phyloP scores from a whole-genome alignment of 768 basidiomycete species.

The Lyophyllum semitale region DNA sequence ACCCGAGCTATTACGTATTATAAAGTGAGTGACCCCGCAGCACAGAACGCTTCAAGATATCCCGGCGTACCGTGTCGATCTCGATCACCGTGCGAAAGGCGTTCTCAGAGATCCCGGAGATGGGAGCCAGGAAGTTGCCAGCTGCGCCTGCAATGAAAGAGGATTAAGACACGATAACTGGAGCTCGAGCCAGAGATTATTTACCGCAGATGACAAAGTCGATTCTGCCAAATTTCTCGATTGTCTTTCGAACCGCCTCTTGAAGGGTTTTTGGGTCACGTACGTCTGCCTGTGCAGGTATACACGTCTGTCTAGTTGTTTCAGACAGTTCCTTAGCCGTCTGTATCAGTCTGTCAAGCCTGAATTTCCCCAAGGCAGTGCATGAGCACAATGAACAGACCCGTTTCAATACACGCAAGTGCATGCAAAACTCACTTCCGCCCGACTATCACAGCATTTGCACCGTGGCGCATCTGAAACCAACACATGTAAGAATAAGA shows the following conservation, averaged over 20 bases:
- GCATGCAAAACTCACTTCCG: conserved; percentile 62
- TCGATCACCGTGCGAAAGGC: conserved; percentile 92
- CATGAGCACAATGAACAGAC: neutral
- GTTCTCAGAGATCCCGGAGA: conserved; percentile 81
- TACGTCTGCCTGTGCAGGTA: conserved; percentile 82
- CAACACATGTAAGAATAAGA: neutral
- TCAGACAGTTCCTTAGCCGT: conserved; percentile 72
- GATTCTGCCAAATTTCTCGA: conserved; percentile 80
- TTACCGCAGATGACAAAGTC: conserved; percentile 95
- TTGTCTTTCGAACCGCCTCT: conserved; percentile 73
- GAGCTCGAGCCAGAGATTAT: conserved; percentile 16
- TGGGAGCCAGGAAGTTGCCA: conserved; percentile 93
- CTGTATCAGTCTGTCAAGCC: conserved; percentile 69
- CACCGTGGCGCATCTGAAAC: conserved; percentile 79
- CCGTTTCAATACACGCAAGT: neutral
- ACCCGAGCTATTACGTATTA: conserved; percentile 65
- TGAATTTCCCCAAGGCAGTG: conserved; percentile 26
- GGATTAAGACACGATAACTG: neutral
- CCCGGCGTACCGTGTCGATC: conserved; percentile 77
- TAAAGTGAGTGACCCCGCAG: neutral
- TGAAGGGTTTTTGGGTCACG: conserved; percentile 71
- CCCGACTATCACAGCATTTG: conserved; percentile 79
- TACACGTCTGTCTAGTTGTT: conserved; percentile 69
- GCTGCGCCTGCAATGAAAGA: conserved; percentile 72
- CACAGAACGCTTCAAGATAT: neutral